Percentiles rank a stretch among this genome's conserved stretches.
These are phyloP conservation scores for Claviceps arundinis DNA, from an alignment of 2,329 filamentous ascomycete genomes.

Conservation along the genomic window DNA sequence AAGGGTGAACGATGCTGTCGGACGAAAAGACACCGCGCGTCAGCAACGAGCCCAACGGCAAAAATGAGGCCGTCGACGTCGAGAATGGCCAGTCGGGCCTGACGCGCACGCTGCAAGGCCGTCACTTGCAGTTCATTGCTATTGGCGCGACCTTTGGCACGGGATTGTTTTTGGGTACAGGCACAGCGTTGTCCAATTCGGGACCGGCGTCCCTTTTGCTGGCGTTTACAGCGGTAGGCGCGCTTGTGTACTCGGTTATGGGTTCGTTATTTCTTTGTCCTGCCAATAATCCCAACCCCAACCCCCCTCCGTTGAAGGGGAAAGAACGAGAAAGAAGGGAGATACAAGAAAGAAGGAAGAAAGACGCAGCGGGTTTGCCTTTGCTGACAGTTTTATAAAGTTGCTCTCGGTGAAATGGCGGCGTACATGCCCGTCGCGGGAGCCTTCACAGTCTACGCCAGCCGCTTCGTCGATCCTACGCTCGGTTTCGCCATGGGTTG, in stretches of 20 bases:
- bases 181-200: conserved; percentile 45
- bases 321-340: neutral
- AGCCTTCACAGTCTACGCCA: conserved; percentile 63
- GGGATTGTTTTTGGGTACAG: conserved; percentile 58
- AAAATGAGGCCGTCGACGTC: conserved; percentile 11
- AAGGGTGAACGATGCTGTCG: neutral
- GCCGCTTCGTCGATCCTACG: conserved; percentile 59
- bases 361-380: neutral
- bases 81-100: conserved; percentile 22
- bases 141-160: conserved; percentile 56
- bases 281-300: no score
- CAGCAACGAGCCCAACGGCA: conserved; percentile 1
- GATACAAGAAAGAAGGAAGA: no score
- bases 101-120: conserved; percentile 23
- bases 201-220: conserved; percentile 56
- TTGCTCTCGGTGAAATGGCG: conserved; percentile 55
- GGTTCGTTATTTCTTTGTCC: conserved; percentile 9
- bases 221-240: conserved; percentile 56
- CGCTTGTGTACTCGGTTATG: conserved; percentile 67
- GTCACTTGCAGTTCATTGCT: conserved; percentile 37
- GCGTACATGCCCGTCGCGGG: conserved; percentile 66
- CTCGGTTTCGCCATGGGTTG: conserved; percentile 69
- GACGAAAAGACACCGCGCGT: conserved; percentile 5
- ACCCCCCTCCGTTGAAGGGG: no score
- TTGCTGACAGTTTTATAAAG: neutral